phyloP scores from a whole-genome alignment of 371 early-diverging fungal genomes.

The Nosema bombycis region DNA sequence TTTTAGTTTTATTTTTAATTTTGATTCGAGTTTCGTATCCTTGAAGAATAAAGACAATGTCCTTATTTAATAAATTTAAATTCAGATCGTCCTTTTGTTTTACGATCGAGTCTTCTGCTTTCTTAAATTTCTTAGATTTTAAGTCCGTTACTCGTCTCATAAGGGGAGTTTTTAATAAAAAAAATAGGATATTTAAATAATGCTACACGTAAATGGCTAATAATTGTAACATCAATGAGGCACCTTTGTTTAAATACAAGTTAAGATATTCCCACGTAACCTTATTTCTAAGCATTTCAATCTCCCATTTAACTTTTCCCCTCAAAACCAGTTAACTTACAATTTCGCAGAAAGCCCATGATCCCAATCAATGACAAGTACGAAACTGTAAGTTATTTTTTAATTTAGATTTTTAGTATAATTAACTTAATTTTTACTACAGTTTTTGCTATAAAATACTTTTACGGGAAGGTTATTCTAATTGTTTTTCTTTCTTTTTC shows the following conservation, averaged over 20 bases:
- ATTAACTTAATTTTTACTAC: constrained; percentile 5
- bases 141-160: background rate
- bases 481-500: background rate
- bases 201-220: too few species aligned
- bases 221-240: too few species aligned
- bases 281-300: too few species aligned
- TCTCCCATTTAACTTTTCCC: too few species aligned
- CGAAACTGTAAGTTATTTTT: constrained; percentile 38
- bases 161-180: background rate
- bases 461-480: constrained; percentile 29
- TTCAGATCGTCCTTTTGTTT: background rate
- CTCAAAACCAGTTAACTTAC: too few species aligned
- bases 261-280: too few species aligned
- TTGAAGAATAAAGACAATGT: background rate
- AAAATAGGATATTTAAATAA: too few species aligned
- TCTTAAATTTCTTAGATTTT: background rate
- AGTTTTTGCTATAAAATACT: constrained; percentile 11
- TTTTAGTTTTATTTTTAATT: background rate
- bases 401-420: background rate
- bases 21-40: background rate
- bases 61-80: background rate
- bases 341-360: too few species aligned
- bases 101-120: background rate
- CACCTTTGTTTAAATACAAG: too few species aligned
- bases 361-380: constrained; percentile 33